Evolutionary conservation across 768 basidiomycete genomes (phyloP).

Genomic region (Dioszegia aurantiaca): DNA sequence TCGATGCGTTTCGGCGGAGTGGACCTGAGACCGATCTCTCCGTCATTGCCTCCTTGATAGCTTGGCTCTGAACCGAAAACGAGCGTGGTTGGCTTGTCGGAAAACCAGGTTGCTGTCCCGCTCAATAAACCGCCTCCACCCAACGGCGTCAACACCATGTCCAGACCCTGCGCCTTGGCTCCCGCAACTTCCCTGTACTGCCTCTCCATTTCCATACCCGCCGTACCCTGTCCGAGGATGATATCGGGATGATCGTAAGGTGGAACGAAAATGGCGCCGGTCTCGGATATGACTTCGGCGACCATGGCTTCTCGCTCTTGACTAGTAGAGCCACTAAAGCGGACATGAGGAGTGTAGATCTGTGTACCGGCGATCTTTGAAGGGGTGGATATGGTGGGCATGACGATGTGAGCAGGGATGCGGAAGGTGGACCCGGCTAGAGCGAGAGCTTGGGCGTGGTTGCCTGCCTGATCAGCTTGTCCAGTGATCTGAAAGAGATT

Average conservation of each 20-base stretch:
- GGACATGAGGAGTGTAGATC: constrained; percentile 30
- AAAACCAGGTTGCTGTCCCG: constrained; percentile 30
- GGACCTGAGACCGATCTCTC: constrained; percentile 30
- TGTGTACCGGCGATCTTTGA: constrained; percentile 41
- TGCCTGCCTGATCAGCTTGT: constrained; percentile 24
- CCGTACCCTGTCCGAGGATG: constrained; percentile 43
- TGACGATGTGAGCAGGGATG: constrained; percentile 43
- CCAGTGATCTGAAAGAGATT: no score
- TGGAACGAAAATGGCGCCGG: constrained; percentile 35
- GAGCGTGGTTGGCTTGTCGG: constrained; percentile 18
- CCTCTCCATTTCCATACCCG: constrained; percentile 34
- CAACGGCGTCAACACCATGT: constrained; percentile 29
- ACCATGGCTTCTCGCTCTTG: constrained; percentile 35
- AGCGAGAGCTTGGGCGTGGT: constrained; percentile 45
- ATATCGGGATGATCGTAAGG: constrained; percentile 45
- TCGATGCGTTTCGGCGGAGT: constrained; percentile 27
- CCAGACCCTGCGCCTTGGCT: constrained; percentile 1
- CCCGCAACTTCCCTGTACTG: constrained; percentile 17
- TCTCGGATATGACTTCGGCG: constrained; percentile 28
- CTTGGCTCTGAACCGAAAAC: constrained; percentile 31
- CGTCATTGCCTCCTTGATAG: constrained; percentile 37
- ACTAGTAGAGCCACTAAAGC: constrained; percentile 34
- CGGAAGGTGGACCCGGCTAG: constrained; percentile 29
- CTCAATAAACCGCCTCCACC: constrained; percentile 41
- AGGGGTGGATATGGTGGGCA: constrained; percentile 39